phyloP scores from a whole-genome alignment of 2,329 filamentous ascomycete genomes.

The Cercospora sp. region DNA sequence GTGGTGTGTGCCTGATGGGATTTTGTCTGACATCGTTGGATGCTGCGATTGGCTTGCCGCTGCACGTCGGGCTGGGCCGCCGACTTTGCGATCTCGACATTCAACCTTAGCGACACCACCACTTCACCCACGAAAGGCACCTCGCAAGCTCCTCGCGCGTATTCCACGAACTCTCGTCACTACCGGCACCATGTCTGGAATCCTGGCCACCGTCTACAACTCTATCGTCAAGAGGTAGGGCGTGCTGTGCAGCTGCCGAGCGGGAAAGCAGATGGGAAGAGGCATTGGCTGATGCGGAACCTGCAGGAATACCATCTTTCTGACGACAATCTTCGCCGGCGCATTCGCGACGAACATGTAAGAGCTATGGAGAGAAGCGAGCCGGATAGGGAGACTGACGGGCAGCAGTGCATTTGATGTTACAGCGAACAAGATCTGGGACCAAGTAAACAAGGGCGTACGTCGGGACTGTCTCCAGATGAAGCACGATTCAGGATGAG shows the following conservation, averaged over 20 bases:
- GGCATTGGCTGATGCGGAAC: slow-evolving; percentile 56
- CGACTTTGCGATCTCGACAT: slow-evolving; percentile 5
- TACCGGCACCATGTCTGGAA: slow-evolving; percentile 55
- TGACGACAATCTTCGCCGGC: slow-evolving; percentile 78
- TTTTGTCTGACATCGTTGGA: slow-evolving; percentile 8
- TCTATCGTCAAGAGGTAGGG: slow-evolving; percentile 37
- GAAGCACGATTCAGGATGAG: neutral
- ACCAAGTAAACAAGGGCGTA: slow-evolving; percentile 88
- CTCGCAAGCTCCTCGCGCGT: neutral
- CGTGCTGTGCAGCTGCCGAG: neutral
- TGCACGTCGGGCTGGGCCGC: neutral
- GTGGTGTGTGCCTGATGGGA: slow-evolving; percentile 23
- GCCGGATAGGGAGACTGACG: slow-evolving; percentile 21
- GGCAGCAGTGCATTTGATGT: slow-evolving; percentile 74
- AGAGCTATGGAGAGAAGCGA: slow-evolving; percentile 27
- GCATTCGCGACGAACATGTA: slow-evolving; percentile 96
- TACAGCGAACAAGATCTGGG: slow-evolving; percentile 82
- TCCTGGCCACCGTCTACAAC: slow-evolving; percentile 59
- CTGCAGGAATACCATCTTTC: slow-evolving; percentile 83
- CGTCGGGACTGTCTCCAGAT: slow-evolving; percentile 43
- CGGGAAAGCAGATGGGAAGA: neutral
- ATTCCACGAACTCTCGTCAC: neutral
- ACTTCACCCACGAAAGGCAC: neutral
- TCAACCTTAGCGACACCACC: slow-evolving; percentile 1
- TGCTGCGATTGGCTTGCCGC: slow-evolving; percentile 11